phyloP scores from a whole-genome alignment of 176 grass and related monocot species.

The Aegilops longissima region DNA sequence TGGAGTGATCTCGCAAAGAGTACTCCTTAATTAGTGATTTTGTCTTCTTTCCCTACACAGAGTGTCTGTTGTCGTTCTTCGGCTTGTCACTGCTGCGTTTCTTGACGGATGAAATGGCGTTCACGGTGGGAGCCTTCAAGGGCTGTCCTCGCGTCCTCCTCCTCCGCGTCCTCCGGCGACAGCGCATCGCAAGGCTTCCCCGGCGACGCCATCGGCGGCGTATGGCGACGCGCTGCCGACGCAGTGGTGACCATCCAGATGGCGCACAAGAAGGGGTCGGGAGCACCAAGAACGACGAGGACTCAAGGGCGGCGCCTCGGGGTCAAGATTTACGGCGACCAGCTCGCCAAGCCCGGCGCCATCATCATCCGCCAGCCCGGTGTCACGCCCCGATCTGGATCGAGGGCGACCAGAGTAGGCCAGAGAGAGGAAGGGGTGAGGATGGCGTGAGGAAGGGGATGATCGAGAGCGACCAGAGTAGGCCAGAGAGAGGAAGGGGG shows the following conservation, averaged over 20 bases:
- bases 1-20: too few relatives aligned
- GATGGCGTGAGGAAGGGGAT: too few relatives aligned
- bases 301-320: slow-evolving; percentile 81
- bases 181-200: too few relatives aligned
- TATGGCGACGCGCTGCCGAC: slow-evolving; percentile 21
- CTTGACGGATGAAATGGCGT: slow-evolving; percentile 59
- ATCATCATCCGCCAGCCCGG: slow-evolving; percentile 94
- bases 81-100: background rate
- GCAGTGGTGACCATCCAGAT: slow-evolving; percentile 79
- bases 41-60: background rate
- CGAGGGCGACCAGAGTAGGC: too few relatives aligned
- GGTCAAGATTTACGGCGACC: slow-evolving; percentile 95
- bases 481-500: too few relatives aligned
- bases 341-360: slow-evolving; percentile 84
- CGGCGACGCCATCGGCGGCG: background rate
- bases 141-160: slow-evolving; percentile 48
- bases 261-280: slow-evolving; percentile 99
- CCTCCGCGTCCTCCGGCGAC: slow-evolving; percentile 41
- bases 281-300: slow-evolving; percentile 88
- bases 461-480: too few relatives aligned
- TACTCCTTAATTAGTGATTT: too few relatives aligned
- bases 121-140: slow-evolving; percentile 65
- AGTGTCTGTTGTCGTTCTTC: background rate
- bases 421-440: too few relatives aligned
- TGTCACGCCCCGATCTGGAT: too few relatives aligned